These are phyloP conservation scores for Tolypocladium sp. DNA, from an alignment of 2,329 filamentous ascomycete genomes.

Conservation along the genomic window DNA sequence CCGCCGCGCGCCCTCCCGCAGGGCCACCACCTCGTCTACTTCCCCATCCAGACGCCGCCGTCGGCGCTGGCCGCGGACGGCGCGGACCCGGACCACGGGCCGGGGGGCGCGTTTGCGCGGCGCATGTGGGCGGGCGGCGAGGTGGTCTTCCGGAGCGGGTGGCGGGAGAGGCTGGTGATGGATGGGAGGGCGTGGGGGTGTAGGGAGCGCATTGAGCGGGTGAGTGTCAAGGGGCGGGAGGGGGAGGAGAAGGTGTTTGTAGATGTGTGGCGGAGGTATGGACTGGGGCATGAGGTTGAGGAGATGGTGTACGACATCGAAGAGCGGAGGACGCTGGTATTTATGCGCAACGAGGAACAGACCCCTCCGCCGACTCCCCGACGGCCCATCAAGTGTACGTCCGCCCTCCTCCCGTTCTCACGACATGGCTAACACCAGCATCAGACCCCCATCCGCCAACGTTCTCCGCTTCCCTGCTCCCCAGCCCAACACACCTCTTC, in stretches of 20 bases:
- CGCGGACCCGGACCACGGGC: conserved; percentile 71
- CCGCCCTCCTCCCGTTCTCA: neutral
- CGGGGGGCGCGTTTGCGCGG: conserved; percentile 60
- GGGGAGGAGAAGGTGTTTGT: conserved; percentile 40
- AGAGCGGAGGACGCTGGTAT: conserved; percentile 43
- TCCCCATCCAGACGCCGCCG: conserved; percentile 59
- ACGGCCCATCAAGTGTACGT: conserved; percentile 19
- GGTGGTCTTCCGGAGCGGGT: conserved; percentile 41
- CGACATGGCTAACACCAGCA: neutral
- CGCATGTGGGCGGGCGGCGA: conserved; percentile 86
- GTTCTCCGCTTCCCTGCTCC: conserved; percentile 45
- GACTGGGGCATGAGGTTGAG: conserved; percentile 11
- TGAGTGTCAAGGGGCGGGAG: conserved; percentile 20
- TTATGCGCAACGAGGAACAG: conserved; percentile 31
- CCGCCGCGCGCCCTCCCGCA: conserved; percentile 39
- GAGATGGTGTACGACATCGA: conserved; percentile 22
- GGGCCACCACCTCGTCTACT: conserved; percentile 81
- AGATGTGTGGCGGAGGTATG: conserved; percentile 39
- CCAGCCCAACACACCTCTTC: conserved; percentile 67
- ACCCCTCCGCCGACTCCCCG: conserved; percentile 1
- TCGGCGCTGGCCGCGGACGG: conserved; percentile 67
- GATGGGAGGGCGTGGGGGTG: conserved; percentile 32
- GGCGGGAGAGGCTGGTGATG: conserved; percentile 21
- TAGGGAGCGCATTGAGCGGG: conserved; percentile 33
- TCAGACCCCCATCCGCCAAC: conserved; percentile 24